Percentiles rank a stretch among this genome's conserved stretches.
These are phyloP conservation scores for Cercospora berteroae DNA, from an alignment of 2,329 filamentous ascomycete species.

Conservation along the genomic window DNA sequence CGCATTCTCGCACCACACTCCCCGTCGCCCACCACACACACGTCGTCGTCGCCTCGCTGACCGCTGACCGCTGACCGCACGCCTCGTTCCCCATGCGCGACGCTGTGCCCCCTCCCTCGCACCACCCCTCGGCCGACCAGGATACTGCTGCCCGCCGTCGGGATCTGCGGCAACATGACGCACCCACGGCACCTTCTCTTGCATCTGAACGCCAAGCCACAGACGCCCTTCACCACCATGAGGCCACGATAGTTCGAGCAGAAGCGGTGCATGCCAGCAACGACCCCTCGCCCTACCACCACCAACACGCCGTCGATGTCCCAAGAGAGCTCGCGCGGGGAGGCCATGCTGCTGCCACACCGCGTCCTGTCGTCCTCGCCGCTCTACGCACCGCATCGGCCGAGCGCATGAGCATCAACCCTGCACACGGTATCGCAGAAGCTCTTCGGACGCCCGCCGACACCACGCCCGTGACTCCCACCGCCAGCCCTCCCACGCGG, in stretches of 20 bases:
- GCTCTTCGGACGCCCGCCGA: constrained; percentile 14
- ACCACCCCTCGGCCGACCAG: neutral
- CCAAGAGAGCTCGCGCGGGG: neutral
- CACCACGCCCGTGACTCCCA: constrained; percentile 7
- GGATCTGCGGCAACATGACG: neutral
- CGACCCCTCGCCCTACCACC: neutral
- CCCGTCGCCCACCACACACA: neutral
- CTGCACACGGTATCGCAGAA: constrained; percentile 24
- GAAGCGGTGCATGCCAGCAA: neutral
- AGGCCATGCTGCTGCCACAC: neutral
- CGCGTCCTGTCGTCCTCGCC: constrained; percentile 1
- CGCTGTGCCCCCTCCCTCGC: neutral
- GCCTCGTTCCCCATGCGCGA: neutral
- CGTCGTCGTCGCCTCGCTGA: neutral
- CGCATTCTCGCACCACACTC: neutral
- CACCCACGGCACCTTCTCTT: neutral
- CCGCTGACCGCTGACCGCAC: neutral
- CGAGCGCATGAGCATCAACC: constrained; percentile 27
- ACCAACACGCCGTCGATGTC: neutral
- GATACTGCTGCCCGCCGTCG: neutral
- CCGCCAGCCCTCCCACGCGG: constrained; percentile 7
- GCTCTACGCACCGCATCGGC: constrained; percentile 9
- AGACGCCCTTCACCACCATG: neutral
- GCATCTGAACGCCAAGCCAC: neutral
- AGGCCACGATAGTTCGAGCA: neutral